A percentile compares a stretch with the other conserved stretches of the same genome.
Conservation (phyloP, 73 alveolate genomes). For the Paramecium caudatum region DNA sequence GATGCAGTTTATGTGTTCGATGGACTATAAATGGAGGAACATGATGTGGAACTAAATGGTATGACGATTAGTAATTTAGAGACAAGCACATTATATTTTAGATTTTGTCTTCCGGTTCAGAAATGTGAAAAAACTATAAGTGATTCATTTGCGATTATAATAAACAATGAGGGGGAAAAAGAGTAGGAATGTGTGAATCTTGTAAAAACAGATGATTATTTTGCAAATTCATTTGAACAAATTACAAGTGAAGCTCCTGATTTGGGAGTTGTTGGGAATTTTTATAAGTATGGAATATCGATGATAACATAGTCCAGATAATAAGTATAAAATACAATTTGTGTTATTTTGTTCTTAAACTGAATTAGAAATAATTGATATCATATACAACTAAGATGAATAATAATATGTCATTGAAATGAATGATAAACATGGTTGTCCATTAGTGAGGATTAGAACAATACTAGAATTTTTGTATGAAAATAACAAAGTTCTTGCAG, state of each 20-base stretch:
- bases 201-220: background rate
- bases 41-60: conserved; percentile 6
- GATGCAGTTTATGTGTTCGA: conserved; percentile 25
- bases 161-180: background rate
- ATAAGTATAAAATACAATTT: background rate
- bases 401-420: background rate
- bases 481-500: background rate
- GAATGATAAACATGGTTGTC: conserved; percentile 44
- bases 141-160: conserved; percentile 12
- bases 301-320: background rate
- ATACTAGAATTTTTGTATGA: background rate
- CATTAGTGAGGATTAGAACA: background rate
- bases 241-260: background rate
- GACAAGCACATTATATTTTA: conserved; percentile 32
- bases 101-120: conserved; percentile 28
- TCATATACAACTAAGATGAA: background rate
- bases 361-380: conserved; percentile 1
- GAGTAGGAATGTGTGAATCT: background rate
- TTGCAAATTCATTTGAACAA: background rate
- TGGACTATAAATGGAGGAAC: conserved; percentile 1
- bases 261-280: background rate
- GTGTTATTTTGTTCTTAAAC: background rate
- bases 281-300: background rate
- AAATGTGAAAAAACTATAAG: background rate
- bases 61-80: background rate